Conservation (phyloP, 2,329 filamentous ascomycete species). For the Bipolaris oryzae region DNA sequence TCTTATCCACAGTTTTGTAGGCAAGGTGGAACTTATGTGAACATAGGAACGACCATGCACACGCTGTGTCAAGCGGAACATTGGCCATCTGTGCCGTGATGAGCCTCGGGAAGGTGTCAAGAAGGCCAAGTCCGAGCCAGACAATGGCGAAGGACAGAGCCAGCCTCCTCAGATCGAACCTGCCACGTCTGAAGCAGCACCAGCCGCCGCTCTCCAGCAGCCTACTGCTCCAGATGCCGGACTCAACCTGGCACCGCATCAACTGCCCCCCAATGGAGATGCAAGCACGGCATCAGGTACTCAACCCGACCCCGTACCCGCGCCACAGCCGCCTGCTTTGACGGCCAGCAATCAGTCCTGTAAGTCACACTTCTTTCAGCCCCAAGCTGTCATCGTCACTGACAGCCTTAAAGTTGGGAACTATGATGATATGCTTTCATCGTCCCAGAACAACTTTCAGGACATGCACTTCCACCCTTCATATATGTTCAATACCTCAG, state of each 20-base stretch:
- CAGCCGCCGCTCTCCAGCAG: slow-evolving; percentile 37
- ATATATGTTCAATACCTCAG: slow-evolving; percentile 93
- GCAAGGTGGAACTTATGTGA: slow-evolving; percentile 41
- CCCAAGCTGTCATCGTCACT: slow-evolving; percentile 29
- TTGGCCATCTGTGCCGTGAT: slow-evolving; percentile 97
- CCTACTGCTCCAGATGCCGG: slow-evolving; percentile 45
- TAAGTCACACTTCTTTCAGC: slow-evolving; percentile 59
- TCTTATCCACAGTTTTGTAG: slow-evolving; percentile 25
- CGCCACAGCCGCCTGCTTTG: slow-evolving; percentile 67
- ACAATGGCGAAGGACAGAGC: slow-evolving; percentile 41
- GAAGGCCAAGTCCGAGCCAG: slow-evolving; percentile 69
- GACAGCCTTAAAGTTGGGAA: slow-evolving; percentile 66
- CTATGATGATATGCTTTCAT: slow-evolving; percentile 80
- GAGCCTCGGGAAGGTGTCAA: slow-evolving; percentile 86
- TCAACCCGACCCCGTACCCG: slow-evolving; percentile 72
- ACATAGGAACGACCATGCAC: slow-evolving; percentile 90
- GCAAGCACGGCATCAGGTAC: slow-evolving; percentile 66
- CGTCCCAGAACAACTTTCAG: slow-evolving; percentile 80
- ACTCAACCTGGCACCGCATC: slow-evolving; percentile 47
- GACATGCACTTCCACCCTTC: slow-evolving; percentile 95
- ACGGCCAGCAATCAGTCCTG: slow-evolving; percentile 73
- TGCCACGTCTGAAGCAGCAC: slow-evolving; percentile 36
- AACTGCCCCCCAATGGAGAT: slow-evolving; percentile 42
- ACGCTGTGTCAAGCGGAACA: slow-evolving; percentile 97
- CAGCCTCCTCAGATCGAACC: slow-evolving; percentile 40